Percentiles rank a stretch among this genome's conserved stretches.
phyloP scores from a whole-genome alignment of 2,329 filamentous ascomycete species.

The Chalaropsis thielavioides region DNA sequence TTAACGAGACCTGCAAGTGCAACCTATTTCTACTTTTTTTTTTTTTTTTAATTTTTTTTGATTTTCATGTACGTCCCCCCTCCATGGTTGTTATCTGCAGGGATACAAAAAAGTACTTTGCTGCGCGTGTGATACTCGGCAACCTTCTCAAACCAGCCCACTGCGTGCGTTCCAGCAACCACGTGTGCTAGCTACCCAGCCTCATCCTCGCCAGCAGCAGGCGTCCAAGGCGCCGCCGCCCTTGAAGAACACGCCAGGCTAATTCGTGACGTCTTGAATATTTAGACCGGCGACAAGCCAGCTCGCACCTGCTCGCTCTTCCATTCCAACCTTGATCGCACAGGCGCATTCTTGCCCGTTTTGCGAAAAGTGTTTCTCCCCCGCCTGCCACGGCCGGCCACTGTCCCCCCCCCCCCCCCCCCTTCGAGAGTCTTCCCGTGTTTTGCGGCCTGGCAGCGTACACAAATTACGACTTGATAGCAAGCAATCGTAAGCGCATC shows the following conservation, averaged over 20 bases:
- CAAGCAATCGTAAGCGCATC: neutral
- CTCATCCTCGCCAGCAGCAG: neutral
- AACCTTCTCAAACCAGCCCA: neutral
- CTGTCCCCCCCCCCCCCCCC: neutral
- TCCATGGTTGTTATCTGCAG: neutral
- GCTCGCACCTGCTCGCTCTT: neutral
- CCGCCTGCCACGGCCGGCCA: neutral
- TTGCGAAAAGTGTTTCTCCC: neutral
- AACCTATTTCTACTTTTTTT: neutral
- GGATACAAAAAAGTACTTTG: neutral
- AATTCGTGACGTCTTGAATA: neutral
- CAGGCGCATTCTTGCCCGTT: neutral
- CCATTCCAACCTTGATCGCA: neutral
- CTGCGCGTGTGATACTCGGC: neutral
- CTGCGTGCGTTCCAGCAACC: neutral
- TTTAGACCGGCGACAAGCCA: neutral
- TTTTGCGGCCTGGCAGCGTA: neutral
- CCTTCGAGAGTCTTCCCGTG: neutral
- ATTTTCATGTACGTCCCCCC: neutral
- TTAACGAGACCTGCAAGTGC: neutral
- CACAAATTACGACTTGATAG: neutral
- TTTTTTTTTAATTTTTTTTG: neutral
- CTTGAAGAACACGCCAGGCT: neutral
- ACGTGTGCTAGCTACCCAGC: neutral
- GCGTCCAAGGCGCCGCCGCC: neutral